Conservation (phyloP, 2,329 filamentous ascomycete genomes). For the Dactylonectria estremocensis region DNA sequence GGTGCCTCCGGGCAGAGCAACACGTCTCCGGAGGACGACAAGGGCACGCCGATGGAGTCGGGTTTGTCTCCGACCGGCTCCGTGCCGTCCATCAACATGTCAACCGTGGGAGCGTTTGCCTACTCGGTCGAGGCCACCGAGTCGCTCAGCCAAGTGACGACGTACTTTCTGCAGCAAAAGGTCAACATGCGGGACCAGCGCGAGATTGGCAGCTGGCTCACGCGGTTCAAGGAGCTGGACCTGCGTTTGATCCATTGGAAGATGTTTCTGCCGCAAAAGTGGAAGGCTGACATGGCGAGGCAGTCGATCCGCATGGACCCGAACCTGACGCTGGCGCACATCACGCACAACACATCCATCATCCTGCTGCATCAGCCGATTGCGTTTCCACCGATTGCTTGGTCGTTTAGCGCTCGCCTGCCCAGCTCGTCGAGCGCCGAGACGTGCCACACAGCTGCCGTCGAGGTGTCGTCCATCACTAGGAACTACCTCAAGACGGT, state of each 20-base stretch:
- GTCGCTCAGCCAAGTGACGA: constrained; percentile 58
- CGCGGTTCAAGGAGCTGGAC: constrained; percentile 61
- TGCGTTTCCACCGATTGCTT: constrained; percentile 56
- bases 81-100: constrained; percentile 49
- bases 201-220: constrained; percentile 58
- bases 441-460: constrained; percentile 59
- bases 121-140: constrained; percentile 62
- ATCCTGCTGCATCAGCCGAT: constrained; percentile 63
- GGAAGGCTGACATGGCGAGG: constrained; percentile 34
- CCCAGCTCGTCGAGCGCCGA: constrained; percentile 60
- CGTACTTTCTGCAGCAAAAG: constrained; percentile 59
- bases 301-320: constrained; percentile 57
- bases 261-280: constrained; percentile 35
- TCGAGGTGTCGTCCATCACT: constrained; percentile 59
- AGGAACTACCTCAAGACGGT: constrained; percentile 58
- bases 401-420: constrained; percentile 53
- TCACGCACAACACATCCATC: constrained; percentile 63
- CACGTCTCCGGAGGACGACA: constrained; percentile 16
- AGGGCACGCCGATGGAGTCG: constrained; percentile 24
- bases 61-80: constrained; percentile 28
- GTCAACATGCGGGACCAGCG: constrained; percentile 54
- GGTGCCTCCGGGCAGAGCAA: constrained; percentile 27
- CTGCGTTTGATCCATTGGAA: constrained; percentile 56
- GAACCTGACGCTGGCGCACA: constrained; percentile 62
- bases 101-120: constrained; percentile 59